phyloP scores from a whole-genome alignment of 805 yeast genomes.

The Grigorovia humatica region DNA sequence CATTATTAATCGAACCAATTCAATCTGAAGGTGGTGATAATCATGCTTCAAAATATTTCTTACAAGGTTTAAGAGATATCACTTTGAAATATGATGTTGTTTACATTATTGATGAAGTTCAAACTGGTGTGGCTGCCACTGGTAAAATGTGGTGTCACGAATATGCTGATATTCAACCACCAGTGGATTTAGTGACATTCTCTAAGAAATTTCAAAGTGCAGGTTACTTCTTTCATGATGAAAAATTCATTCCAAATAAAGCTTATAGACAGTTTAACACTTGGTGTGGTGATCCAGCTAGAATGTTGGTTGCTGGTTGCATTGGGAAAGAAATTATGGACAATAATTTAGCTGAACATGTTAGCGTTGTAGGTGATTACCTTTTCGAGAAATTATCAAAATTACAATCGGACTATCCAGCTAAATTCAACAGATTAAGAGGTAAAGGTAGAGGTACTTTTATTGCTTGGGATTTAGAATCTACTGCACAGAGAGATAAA shows the following conservation, averaged over 20 bases:
- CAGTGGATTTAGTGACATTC: conserved; percentile 62
- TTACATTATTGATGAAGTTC: conserved; percentile 63
- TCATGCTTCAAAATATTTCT: conserved; percentile 52
- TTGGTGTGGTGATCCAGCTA: conserved; percentile 71
- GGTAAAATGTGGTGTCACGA: conserved; percentile 70
- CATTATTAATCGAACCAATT: conserved; percentile 79
- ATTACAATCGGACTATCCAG: conserved; percentile 32
- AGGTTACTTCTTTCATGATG: conserved; percentile 56
- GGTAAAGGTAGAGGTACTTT: conserved; percentile 57
- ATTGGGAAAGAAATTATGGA: conserved; percentile 46
- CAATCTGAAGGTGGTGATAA: conserved; percentile 74
- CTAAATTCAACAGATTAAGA: conserved; percentile 39
- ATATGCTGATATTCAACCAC: conserved; percentile 49
- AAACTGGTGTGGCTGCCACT: conserved; percentile 65
- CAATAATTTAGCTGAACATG: conserved; percentile 38
- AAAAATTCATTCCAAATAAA: conserved; percentile 45
- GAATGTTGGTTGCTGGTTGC: conserved; percentile 52
- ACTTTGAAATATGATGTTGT: conserved; percentile 48
- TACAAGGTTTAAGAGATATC: conserved; percentile 52
- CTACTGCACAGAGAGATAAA: conserved; percentile 35
- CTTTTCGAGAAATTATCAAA: conserved; percentile 35
- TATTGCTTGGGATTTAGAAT: conserved; percentile 51
- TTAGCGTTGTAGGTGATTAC: conserved; percentile 45
- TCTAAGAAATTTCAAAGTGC: conserved; percentile 68
- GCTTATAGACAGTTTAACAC: conserved; percentile 68